Evolutionary conservation across 306 rosid genomes (phyloP).

Genomic region (Fagus sylvatica): DNA sequence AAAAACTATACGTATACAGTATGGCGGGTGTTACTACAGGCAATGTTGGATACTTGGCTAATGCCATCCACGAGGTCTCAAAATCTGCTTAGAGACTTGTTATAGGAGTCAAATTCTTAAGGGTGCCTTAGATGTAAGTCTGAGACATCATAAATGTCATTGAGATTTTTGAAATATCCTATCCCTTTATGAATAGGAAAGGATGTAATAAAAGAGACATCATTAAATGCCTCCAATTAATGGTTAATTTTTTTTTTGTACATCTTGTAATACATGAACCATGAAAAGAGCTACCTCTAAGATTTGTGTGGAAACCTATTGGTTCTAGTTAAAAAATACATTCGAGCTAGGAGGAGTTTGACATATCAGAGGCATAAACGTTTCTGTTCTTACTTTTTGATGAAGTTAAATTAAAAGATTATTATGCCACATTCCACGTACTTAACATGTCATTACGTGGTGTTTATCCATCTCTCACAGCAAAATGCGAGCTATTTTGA

Average conservation of each 20-base stretch:
- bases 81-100: slow-evolving; percentile 45
- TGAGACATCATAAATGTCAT: background rate
- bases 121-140: background rate
- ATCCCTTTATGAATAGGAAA: background rate
- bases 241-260: background rate
- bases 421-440: no score
- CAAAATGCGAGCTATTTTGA: no score
- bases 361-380: background rate
- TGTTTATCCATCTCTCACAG: no score
- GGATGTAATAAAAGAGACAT: slow-evolving; percentile 1
- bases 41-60: slow-evolving; percentile 77
- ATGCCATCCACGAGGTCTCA: slow-evolving; percentile 88
- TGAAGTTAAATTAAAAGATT: background rate
- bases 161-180: background rate
- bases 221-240: background rate
- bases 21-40: slow-evolving; percentile 93
- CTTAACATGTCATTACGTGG: no score
- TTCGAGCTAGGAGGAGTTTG: background rate
- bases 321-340: background rate
- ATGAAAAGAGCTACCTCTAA: background rate
- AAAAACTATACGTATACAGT: slow-evolving; percentile 36
- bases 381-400: background rate
- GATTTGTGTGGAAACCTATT: background rate
- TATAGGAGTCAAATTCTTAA: slow-evolving; percentile 7
- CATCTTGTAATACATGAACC: slow-evolving; percentile 17